A percentile compares a stretch with the other conserved stretches of the same genome.
These are phyloP conservation scores for Penicillium vulpinum DNA, from an alignment of 2,329 filamentous ascomycete species.

Conservation along the genomic window DNA sequence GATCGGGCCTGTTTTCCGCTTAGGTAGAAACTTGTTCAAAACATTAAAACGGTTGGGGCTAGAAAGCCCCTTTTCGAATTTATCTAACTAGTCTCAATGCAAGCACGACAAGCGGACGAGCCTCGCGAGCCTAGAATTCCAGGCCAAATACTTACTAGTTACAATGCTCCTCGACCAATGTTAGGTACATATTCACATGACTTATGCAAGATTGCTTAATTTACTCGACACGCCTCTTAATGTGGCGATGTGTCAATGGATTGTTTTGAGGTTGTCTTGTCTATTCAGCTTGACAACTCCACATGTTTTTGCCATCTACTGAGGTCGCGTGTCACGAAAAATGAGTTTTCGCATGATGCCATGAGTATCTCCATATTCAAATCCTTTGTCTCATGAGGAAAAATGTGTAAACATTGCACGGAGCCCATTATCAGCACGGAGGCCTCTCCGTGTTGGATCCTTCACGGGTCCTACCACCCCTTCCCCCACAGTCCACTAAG, in stretches of 20 bases:
- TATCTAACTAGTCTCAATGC: neutral
- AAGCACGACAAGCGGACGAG: neutral
- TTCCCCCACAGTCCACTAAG: conserved; percentile 21
- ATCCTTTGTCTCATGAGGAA: neutral
- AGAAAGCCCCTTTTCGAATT: conserved; percentile 2
- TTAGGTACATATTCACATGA: neutral
- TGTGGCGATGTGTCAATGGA: neutral
- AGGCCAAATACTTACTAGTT: neutral
- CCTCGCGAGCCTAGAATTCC: neutral
- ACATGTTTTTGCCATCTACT: neutral
- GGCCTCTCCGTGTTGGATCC: conserved; percentile 21
- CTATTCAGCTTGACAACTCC: neutral
- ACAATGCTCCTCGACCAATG: neutral
- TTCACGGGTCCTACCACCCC: conserved; percentile 23
- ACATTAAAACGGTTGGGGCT: neutral
- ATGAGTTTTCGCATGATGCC: neutral
- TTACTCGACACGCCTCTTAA: neutral
- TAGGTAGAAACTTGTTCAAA: neutral
- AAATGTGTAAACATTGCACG: neutral
- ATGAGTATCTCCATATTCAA: neutral
- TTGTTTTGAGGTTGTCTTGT: neutral
- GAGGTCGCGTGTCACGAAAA: neutral
- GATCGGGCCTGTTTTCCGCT: conserved; percentile 18
- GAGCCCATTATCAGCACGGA: conserved; percentile 15
- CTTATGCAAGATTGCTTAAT: neutral